A percentile compares a stretch with the other conserved stretches of the same genome.
Conservation (phyloP, 2,329 filamentous ascomycete species). For the Coleophoma cylindrospora region DNA sequence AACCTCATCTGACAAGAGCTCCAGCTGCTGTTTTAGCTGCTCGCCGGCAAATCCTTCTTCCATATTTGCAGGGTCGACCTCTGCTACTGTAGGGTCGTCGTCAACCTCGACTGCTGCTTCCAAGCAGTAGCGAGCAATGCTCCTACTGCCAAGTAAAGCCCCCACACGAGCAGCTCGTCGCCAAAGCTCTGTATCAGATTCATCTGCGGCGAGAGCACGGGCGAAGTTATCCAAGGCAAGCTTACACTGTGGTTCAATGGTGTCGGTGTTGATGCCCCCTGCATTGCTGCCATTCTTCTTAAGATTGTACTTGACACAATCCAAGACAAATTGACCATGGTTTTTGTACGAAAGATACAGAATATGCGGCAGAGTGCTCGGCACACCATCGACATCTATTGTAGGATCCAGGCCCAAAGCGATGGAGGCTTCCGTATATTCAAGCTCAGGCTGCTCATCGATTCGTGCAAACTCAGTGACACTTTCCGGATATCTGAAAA, state of each 20-base stretch:
- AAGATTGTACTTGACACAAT: conserved; percentile 55
- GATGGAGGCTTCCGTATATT: conserved; percentile 42
- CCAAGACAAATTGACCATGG: conserved; percentile 85
- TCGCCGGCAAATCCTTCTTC: conserved; percentile 60
- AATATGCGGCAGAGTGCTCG: conserved; percentile 80
- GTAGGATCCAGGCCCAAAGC: conserved; percentile 47
- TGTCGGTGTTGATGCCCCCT: conserved; percentile 31
- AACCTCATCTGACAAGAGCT: conserved; percentile 48
- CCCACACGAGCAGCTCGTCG: conserved; percentile 53
- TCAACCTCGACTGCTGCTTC: conserved; percentile 64
- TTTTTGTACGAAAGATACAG: conserved; percentile 95
- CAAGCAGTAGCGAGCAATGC: conserved; percentile 56
- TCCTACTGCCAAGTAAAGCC: conserved; percentile 49
- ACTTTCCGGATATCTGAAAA: conserved; percentile 88
- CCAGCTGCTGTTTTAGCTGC: conserved; percentile 51
- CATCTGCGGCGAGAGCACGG: conserved; percentile 57
- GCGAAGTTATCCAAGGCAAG: conserved; percentile 51
- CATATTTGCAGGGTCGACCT: conserved; percentile 57
- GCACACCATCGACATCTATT: conserved; percentile 65
- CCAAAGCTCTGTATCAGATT: conserved; percentile 64
- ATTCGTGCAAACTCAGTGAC: conserved; percentile 77
- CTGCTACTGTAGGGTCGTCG: conserved; percentile 57
- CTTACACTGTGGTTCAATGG: conserved; percentile 24
- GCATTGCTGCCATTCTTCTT: conserved; percentile 25
- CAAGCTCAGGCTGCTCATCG: conserved; percentile 46